A percentile compares a stretch with the other conserved stretches of the same genome.
Evolutionary conservation across 768 basidiomycete genomes (phyloP).

Genomic region (Exidia glandulosa): DNA sequence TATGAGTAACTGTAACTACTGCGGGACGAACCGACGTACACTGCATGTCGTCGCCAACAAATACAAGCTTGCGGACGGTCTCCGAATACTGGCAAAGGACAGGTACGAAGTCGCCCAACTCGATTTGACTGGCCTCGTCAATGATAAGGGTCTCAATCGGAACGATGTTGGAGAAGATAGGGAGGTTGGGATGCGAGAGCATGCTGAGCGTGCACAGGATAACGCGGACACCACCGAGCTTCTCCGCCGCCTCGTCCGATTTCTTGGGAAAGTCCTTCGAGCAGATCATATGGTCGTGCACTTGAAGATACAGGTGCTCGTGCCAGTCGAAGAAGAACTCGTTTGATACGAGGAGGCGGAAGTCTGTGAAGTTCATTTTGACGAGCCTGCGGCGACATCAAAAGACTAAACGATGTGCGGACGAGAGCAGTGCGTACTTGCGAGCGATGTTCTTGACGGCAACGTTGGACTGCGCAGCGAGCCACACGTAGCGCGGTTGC

Average conservation of each 20-base stretch:
- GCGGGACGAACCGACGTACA: conserved; percentile 19
- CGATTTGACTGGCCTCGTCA: conserved; percentile 46
- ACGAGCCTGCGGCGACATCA: conserved; percentile 22
- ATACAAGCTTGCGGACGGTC: conserved; percentile 33
- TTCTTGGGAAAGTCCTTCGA: conserved; percentile 30
- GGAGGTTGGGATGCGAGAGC: conserved; percentile 45
- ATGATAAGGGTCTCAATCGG: conserved; percentile 34
- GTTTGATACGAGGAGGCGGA: conserved; percentile 60
- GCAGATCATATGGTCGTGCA: conserved; percentile 40
- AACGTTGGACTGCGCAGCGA: conserved; percentile 77
- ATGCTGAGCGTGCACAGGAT: conserved; percentile 70
- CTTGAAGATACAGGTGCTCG: conserved; percentile 56
- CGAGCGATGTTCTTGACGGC: conserved; percentile 87
- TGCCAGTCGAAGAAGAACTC: conserved; percentile 62
- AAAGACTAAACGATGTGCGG: not conserved
- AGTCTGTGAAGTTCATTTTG: conserved; percentile 31
- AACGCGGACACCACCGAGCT: conserved; percentile 32
- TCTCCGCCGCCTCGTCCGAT: not conserved
- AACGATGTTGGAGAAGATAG: conserved; percentile 22
- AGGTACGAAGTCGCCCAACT: conserved; percentile 33
- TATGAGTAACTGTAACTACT: not conserved
- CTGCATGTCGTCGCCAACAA: conserved; percentile 46
- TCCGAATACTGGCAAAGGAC: conserved; percentile 18
- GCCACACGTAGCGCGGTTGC: conserved; percentile 46
- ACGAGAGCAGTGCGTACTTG: conserved; percentile 22